Evolutionary conservation across 2,329 filamentous ascomycete species (phyloP), one percentile per base, ranked within the genome.

Genomic region (Talaromyces piceae): DNA sequence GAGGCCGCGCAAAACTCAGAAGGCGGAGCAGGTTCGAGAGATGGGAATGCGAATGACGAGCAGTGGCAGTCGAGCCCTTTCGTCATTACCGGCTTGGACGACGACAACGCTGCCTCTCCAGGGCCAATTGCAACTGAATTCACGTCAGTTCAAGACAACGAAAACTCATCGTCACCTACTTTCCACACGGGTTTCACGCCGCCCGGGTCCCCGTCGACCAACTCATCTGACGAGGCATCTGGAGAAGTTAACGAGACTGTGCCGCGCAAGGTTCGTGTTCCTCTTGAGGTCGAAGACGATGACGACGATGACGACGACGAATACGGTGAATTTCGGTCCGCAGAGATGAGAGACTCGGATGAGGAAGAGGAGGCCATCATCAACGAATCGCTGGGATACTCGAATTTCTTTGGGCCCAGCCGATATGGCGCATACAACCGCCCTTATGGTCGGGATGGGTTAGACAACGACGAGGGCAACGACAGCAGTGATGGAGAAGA

Each of bases 331-430:
- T 73, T 74, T 68, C 45, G 46, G 20, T 49, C 49, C 4, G 45
- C 5, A 3, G 75, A 70, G 25, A 75, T 74, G 51, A 60, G 74
- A 61, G 76, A 77, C 47, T 76, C 75, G 25, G 74, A 75, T 28
- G 78, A 77, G 12, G 73, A 74, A 30, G 75, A 79, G 11, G 77
- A 81, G 4, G 77, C 68, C 22, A 67, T 72, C 31, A 70, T 81
- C 25, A 80, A 82, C 37, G 81, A 86, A 56, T 82, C 84, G 59
- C 80, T 86, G 68, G 83, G 82, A 12, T 84, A 86, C 52, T 86
- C 86, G 58, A 82, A 81, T 56, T 81, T 86, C 70, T 78, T 82
- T 9, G 81, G 59, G 2, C 56, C 63, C 8, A 61, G 54, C 11
- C 59, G 66, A 47, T 70, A 69, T 50, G 61, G 61, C 39, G 83